These are phyloP conservation scores for Phytophthora brassicae DNA, from an alignment of 352 stramenopile species.

Conservation along the genomic window DNA sequence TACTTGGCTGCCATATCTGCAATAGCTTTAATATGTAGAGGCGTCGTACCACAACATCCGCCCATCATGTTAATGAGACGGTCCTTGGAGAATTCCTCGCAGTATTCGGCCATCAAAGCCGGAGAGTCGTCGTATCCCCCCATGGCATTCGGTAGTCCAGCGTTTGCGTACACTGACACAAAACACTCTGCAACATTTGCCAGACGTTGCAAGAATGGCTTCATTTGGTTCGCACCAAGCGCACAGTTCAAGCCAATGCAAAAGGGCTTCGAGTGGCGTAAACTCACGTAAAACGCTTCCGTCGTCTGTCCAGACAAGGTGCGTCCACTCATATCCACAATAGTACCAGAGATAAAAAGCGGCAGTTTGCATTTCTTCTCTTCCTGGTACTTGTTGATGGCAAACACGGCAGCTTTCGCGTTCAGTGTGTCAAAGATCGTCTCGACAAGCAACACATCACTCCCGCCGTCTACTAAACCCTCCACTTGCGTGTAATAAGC, in stretches of 20 bases:
- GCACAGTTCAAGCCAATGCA: constrained; percentile 97
- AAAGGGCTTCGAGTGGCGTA: constrained; percentile 96
- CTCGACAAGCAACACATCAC: constrained; percentile 96
- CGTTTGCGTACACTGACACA: constrained; percentile 97
- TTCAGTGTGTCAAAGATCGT: constrained; percentile 99
- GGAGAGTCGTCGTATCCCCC: constrained; percentile 96
- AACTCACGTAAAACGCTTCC: constrained; percentile 96
- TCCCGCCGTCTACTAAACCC: constrained; percentile 93
- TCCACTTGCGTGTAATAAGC: constrained; percentile 96
- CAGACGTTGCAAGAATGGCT: constrained; percentile 93
- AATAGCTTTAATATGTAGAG: constrained; percentile 93
- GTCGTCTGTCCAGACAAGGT: constrained; percentile 96
- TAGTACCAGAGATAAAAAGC: constrained; percentile 96
- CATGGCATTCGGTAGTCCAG: constrained; percentile 97
- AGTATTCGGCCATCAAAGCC: constrained; percentile 92
- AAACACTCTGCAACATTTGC: constrained; percentile 94
- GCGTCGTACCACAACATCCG: constrained; percentile 96
- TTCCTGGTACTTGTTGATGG: constrained; percentile 93
- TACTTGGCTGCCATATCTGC: constrained; percentile 78
- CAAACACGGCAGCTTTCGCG: constrained; percentile 96
- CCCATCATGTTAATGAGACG: constrained; percentile 96
- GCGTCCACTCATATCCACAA: constrained; percentile 96
- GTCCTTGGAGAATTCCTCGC: constrained; percentile 95
- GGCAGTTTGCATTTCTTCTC: constrained; percentile 89
- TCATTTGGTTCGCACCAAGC: constrained; percentile 95